Evolutionary conservation across 108 stramenopile genomes (phyloP).

Genomic region (Fragilariopsis cylindrus): DNA sequence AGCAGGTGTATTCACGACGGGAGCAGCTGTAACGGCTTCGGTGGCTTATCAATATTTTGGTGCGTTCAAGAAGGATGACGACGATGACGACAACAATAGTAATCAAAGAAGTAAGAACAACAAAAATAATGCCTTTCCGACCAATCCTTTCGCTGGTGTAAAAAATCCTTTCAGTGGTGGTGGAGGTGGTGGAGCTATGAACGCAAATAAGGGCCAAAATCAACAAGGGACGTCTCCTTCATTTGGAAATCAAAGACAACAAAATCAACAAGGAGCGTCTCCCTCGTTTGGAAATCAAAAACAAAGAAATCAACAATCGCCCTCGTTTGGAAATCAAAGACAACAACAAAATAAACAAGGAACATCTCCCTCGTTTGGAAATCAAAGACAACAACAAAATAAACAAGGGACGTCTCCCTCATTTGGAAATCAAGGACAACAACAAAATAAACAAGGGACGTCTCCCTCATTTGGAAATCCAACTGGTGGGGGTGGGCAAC

Average conservation of each 20-base stretch:
- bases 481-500: not conserved
- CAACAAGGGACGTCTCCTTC: not conserved
- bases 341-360: conserved; percentile 7
- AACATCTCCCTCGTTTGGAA: conserved; percentile 10
- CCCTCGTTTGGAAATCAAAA: conserved; percentile 1
- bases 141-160: not conserved
- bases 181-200: not conserved
- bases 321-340: conserved; percentile 13
- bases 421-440: conserved; percentile 13
- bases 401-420: conserved; percentile 10
- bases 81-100: not conserved
- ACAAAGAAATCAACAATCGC: conserved; percentile 1
- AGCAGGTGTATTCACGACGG: not conserved
- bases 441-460: not conserved
- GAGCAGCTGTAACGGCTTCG: not conserved
- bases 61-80: not conserved
- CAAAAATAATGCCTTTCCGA: not conserved
- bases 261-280: not conserved
- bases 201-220: not conserved
- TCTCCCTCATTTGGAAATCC: conserved; percentile 3
- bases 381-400: not conserved
- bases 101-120: not conserved
- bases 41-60: not conserved
- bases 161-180: not conserved
- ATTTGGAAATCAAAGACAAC: conserved; percentile 1